Percentiles rank a stretch among this genome's conserved stretches.
Conservation (phyloP, 2,329 filamentous ascomycete species). For the Paecilomyces formosus region DNA sequence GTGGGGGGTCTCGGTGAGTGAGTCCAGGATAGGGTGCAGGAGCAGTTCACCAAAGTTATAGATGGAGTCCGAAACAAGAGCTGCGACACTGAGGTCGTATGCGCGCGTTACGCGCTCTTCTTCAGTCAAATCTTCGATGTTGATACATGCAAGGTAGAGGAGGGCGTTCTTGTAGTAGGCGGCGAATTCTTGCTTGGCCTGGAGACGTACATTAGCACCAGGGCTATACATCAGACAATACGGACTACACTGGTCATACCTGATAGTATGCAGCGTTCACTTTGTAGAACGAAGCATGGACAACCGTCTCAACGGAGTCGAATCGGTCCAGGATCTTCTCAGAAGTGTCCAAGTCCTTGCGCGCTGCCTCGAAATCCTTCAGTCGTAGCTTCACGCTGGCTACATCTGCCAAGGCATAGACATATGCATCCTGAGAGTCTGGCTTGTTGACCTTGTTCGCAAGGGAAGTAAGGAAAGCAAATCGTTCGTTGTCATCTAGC, state of each 20-base stretch:
- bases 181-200: conserved; percentile 82
- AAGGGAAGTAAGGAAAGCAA: conserved; percentile 75
- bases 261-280: conserved; percentile 94
- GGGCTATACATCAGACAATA: background rate
- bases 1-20: conserved; percentile 65
- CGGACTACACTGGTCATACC: conserved; percentile 34
- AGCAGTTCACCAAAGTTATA: conserved; percentile 99
- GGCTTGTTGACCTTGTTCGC: conserved; percentile 85
- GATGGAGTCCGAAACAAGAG: conserved; percentile 86
- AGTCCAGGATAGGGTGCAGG: conserved; percentile 89
- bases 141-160: conserved; percentile 93
- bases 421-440: conserved; percentile 88
- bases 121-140: conserved; percentile 65
- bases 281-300: conserved; percentile 94
- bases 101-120: conserved; percentile 74
- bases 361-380: conserved; percentile 70
- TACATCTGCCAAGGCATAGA: conserved; percentile 86
- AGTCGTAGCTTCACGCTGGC: conserved; percentile 80
- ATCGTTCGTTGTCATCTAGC: conserved; percentile 77
- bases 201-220: conserved; percentile 3
- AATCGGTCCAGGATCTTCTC: conserved; percentile 85
- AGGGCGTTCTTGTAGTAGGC: conserved; percentile 97
- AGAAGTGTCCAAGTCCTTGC: conserved; percentile 77
- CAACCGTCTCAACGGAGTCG: conserved; percentile 89
- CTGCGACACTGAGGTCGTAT: conserved; percentile 87